These are phyloP conservation scores for Mortierella sp. DNA, from an alignment of 371 early-diverging fungal species.

Conservation along the genomic window DNA sequence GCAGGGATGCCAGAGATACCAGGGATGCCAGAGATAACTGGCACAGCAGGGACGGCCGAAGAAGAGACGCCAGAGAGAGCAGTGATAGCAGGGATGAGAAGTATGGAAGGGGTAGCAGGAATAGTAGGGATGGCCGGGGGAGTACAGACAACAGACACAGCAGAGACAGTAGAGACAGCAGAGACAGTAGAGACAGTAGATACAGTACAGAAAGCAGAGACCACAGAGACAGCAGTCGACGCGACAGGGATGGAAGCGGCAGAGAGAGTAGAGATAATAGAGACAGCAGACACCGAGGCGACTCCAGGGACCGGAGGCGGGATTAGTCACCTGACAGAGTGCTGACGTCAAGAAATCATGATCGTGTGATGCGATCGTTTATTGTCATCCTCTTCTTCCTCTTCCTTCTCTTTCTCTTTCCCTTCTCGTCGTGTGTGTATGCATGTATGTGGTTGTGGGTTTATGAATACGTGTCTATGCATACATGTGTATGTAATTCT, in stretches of 20 bases:
- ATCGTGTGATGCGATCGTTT: no score
- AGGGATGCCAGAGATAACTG: constrained; percentile 4
- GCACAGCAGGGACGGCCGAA: constrained; percentile 3
- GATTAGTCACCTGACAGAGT: no score
- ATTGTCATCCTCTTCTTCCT: no score
- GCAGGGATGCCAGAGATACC: neutral
- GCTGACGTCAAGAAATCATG: no score
- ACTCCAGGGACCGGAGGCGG: no score
- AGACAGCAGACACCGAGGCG: constrained; percentile 6
- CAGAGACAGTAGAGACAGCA: constrained; percentile 4
- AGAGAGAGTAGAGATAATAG: constrained; percentile 9
- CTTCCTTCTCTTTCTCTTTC: no score
- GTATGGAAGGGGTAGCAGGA: constrained; percentile 2
- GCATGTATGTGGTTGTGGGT: no score
- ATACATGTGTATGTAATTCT: no score
- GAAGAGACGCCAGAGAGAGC: constrained; percentile 1
- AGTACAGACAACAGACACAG: neutral
- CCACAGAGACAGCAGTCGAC: neutral
- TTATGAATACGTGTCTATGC: no score
- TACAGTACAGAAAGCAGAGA: neutral
- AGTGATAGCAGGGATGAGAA: constrained; percentile 9
- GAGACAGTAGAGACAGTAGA: neutral
- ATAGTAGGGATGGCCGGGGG: constrained; percentile 6
- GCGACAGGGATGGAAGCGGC: neutral
- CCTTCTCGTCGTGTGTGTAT: no score